These are phyloP conservation scores for Buxus sempervirens DNA, from an alignment of 164 flowering plant genomes.

Conservation along the genomic window DNA sequence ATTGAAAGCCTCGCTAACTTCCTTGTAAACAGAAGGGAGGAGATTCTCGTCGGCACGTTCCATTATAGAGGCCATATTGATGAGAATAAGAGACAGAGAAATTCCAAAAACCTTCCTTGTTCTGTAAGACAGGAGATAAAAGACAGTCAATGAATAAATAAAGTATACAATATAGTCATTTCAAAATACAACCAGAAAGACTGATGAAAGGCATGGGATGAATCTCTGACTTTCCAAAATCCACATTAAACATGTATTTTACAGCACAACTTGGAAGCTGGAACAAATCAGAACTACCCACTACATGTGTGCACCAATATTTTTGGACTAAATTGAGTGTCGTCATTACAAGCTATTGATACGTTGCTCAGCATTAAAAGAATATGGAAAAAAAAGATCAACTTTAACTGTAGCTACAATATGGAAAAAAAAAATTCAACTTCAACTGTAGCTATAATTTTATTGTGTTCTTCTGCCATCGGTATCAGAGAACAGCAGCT, in stretches of 20 bases:
- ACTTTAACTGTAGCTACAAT: no score
- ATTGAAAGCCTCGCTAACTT: conserved; percentile 86
- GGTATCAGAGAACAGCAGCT: background rate
- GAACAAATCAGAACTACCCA: background rate
- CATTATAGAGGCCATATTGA: conserved; percentile 92
- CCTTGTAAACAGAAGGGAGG: conserved; percentile 91
- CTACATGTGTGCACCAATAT: background rate
- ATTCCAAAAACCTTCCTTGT: conserved; percentile 64
- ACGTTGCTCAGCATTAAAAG: no score
- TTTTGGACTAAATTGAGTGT: background rate
- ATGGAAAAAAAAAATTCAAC: no score
- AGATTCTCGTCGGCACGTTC: conserved; percentile 98
- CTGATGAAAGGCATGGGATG: background rate
- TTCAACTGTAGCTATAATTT: background rate
- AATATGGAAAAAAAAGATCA: no score
- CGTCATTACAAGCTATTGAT: background rate
- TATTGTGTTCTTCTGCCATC: background rate
- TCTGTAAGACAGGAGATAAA: conserved; percentile 31
- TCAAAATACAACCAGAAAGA: background rate
- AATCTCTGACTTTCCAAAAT: background rate
- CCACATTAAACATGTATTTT: background rate
- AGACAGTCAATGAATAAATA: conserved; percentile 7
- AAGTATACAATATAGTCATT: background rate
- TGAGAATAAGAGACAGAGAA: conserved; percentile 80
- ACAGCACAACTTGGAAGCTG: no score